Conservation (phyloP, 2,329 filamentous ascomycete genomes). For the Beauveria sp. region DNA sequence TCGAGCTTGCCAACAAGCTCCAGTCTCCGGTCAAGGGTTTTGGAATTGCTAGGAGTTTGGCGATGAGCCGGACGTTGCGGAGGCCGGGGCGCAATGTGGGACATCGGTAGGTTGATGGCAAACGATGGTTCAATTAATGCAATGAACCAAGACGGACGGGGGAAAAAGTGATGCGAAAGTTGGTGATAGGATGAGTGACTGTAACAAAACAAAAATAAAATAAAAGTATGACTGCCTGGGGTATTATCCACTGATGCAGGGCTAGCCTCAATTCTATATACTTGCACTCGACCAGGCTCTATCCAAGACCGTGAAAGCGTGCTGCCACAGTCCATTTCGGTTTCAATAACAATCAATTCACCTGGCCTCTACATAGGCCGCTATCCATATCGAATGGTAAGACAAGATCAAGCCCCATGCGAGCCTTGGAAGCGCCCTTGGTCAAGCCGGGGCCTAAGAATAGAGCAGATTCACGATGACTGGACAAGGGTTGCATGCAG, state of each 20-base stretch:
- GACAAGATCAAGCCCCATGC: neutral
- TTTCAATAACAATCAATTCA: neutral
- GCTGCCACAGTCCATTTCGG: neutral
- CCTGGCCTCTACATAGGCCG: neutral
- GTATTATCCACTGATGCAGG: neutral
- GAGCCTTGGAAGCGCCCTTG: constrained; percentile 1
- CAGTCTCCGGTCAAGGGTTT: neutral
- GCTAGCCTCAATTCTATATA: constrained; percentile 1
- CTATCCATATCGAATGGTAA: neutral
- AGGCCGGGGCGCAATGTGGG: neutral
- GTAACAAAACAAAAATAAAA: neutral
- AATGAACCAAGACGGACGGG: neutral
- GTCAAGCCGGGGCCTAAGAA: neutral
- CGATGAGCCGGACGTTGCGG: neutral
- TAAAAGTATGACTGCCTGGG: neutral
- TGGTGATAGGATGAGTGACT: too few species aligned
- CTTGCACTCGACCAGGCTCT: neutral
- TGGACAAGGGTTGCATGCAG: neutral
- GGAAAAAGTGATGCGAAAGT: too few species aligned
- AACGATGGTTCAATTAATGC: neutral
- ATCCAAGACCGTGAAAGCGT: neutral
- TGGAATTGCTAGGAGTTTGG: neutral
- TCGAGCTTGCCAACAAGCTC: neutral
- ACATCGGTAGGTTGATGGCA: neutral
- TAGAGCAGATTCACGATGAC: neutral